Base-by-base conservation (phyloP, 129 eudicot genomes). In the Centrapalus pauciflorus region DNA sequence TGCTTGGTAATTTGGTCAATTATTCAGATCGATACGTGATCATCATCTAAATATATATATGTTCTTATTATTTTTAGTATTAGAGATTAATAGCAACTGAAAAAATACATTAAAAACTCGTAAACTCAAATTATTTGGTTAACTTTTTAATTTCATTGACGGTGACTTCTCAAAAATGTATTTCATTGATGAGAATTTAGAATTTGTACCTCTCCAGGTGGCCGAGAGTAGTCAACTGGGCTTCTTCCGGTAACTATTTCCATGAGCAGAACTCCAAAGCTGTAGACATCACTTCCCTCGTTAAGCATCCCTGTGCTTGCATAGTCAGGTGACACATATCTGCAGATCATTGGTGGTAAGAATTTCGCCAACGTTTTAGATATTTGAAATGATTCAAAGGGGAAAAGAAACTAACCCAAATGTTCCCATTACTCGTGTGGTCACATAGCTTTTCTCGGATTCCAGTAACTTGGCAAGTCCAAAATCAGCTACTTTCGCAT, bases 401-500 rank as follows among this genome's bases (percentile, higher is more conserved):
- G 28, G 43, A 7, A 23, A 51, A 1, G 12, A 63, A 54, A 72
- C 79, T 26, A 74, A 91, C 98, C 96, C 98, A 20, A 88, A 88
- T 25, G 98, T 92, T 24, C 98, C 98, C 96, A 92, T 88, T 66
- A 92, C 98, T 71, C 96, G 68, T 32, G 98, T 92, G n/a, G 95
- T 85, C 60, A 88, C 95, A 16, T 79, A 81, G 87, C 90, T 88
- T 70, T 84, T 86, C 58, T 85, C 98, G 11, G 96, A 77, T 29
- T 91, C 98, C 30, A 88, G 78, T 33, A 92, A 71, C 59, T 88
- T 92, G 71, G 96, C 96, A 64, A 92, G 98, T 69, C 96, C 98
- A 61, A 92, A 92, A 70, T 92, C 98, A 20, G 98, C 87, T 30
- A 92, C 96, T 76, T 76, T 92, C 0, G 98, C 73, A 16, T 85